Evolutionary conservation across 2,329 filamentous ascomycete species (phyloP).

Genomic region (Colletotrichum sp.): DNA sequence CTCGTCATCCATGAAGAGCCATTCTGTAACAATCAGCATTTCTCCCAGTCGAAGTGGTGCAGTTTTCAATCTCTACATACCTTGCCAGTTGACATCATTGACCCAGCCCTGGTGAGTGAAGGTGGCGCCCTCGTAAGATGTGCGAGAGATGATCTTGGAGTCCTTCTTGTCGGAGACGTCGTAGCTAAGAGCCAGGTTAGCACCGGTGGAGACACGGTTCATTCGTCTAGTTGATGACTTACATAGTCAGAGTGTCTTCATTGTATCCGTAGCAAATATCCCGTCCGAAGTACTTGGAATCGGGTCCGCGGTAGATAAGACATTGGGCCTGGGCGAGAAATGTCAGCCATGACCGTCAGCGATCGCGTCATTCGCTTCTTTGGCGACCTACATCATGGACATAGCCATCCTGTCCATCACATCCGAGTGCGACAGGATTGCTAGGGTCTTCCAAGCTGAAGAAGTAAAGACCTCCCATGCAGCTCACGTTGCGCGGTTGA

Average conservation of each 20-base stretch:
- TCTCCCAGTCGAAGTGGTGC: no score
- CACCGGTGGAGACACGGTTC: background rate
- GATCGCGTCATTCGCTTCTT: no score
- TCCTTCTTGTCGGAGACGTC: conserved; percentile 55
- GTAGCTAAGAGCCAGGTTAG: conserved; percentile 30
- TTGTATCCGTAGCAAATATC: conserved; percentile 62
- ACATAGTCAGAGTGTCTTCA: conserved; percentile 54
- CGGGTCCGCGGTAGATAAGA: conserved; percentile 54
- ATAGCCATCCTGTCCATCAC: conserved; percentile 57
- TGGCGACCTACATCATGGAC: conserved; percentile 54
- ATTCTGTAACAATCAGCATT: no score
- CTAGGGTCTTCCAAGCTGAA: conserved; percentile 57
- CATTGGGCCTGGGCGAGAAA: conserved; percentile 54
- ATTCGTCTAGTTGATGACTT: background rate
- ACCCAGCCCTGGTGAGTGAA: conserved; percentile 65
- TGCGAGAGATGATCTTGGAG: conserved; percentile 53
- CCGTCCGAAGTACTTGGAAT: conserved; percentile 45
- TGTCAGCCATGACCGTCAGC: background rate
- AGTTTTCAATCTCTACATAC: no score
- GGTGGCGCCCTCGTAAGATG: conserved; percentile 59
- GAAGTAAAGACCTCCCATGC: conserved; percentile 57
- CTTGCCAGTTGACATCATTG: conserved; percentile 45
- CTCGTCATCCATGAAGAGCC: conserved; percentile 54
- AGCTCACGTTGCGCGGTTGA: conserved; percentile 37
- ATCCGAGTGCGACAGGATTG: conserved; percentile 56